phyloP scores from a whole-genome alignment of 768 basidiomycete genomes.

The Podaxis sp. region DNA sequence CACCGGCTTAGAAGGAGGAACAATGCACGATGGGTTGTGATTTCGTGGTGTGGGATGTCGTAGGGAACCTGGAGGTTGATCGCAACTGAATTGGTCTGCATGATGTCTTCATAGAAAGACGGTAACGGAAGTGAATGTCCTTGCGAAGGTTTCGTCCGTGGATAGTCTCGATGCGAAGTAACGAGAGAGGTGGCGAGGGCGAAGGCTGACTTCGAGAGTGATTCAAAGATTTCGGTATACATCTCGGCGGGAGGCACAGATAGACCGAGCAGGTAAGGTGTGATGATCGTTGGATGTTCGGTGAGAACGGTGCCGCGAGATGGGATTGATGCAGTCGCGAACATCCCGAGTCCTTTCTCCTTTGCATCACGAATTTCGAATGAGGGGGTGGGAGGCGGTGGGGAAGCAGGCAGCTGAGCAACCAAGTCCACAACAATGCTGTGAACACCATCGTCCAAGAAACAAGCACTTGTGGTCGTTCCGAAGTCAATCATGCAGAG shows the following conservation, averaged over 20 bases:
- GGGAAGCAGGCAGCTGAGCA: background rate
- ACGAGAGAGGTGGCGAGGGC: constrained; percentile 1
- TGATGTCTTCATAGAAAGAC: constrained; percentile 34
- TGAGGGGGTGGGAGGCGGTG: background rate
- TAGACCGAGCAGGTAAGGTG: constrained; percentile 19
- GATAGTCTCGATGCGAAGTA: constrained; percentile 15
- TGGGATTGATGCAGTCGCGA: constrained; percentile 28
- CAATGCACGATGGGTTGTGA: constrained; percentile 33
- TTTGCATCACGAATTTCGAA: constrained; percentile 21
- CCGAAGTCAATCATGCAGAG: constrained; percentile 18
- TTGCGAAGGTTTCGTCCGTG: constrained; percentile 20
- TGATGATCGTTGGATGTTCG: constrained; percentile 37
- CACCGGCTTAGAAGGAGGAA: constrained; percentile 37
- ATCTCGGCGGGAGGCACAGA: constrained; percentile 23
- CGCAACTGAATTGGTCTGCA: constrained; percentile 37
- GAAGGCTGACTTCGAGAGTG: constrained; percentile 18
- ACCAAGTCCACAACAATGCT: constrained; percentile 19
- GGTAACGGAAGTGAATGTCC: constrained; percentile 24
- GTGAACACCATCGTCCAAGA: constrained; percentile 28
- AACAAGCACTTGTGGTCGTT: constrained; percentile 18
- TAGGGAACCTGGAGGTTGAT: constrained; percentile 26
- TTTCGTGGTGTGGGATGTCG: constrained; percentile 9
- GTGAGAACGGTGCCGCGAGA: constrained; percentile 28
- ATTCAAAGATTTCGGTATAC: constrained; percentile 23
- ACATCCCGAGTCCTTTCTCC: constrained; percentile 31